Evolutionary conservation across 1,284 basidiomycete genomes (phyloP), one percentile per base, ranked within the genome.

Genomic region (Laetiporus sulphureus): DNA sequence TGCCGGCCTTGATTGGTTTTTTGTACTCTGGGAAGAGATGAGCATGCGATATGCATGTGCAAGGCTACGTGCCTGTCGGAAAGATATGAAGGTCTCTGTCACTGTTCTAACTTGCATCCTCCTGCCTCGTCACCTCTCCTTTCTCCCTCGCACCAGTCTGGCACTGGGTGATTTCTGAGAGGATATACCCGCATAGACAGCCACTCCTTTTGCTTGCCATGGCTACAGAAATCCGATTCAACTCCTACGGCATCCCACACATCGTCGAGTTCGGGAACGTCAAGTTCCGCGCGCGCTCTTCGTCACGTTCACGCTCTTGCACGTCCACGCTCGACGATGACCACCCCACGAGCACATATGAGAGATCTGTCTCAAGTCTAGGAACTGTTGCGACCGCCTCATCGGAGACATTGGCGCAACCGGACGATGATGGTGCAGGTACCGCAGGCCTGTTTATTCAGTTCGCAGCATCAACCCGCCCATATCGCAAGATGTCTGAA

Each of bases 181-280:
- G 25, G 24, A n/a, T n/a, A n/a, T n/a, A n/a, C n/a, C n/a, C n/a
- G n/a, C n/a, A n/a, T n/a, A n/a, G n/a, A n/a, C n/a, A n/a, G n/a
- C n/a, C n/a, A n/a, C n/a, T n/a, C n/a, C n/a, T n/a, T n/a, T n/a
- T n/a, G n/a, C 29, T 32, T 15, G 34, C 38, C 30, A 62, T 62
- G 61, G 42, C 59, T 29, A 58, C 56, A 18, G 58, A 68, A 42
- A 53, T 71, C 59, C 62, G 57, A 50, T 67, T 68, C 57, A 67
- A 60, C 38, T 48, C 67, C n/a, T 63, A 58, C 46, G 71, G 71
- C 32, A 53, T 66, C 45, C 64, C 64, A 15, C 65, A 63, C 48
- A 47, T 65, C 43, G 59, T 60, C 48, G 72, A 71, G 46, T 73
- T 73, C 42, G 62, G 61, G 44, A 65, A 72, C 49, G 59, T 73